Evolutionary conservation across 2,329 filamentous ascomycete genomes (phyloP).

Genomic region (Paecilomyces sp.): DNA sequence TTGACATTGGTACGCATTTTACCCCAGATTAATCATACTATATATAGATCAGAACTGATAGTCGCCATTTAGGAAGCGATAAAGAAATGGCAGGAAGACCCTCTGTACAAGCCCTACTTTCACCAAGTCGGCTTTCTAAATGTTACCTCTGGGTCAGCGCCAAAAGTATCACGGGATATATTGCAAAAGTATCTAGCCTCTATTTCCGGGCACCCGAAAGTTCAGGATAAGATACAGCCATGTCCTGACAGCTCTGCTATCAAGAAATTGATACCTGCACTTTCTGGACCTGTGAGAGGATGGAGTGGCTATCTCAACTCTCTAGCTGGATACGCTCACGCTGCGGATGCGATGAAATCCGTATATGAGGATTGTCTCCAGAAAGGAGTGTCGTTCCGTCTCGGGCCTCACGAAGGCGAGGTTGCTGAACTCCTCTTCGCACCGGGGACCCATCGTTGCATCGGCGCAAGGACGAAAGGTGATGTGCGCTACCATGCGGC

Average conservation of each 20-base stretch:
- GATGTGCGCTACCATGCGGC: slow-evolving; percentile 29
- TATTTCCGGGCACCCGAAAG: background rate
- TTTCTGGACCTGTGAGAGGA: slow-evolving; percentile 37
- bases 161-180: slow-evolving; percentile 17
- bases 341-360: slow-evolving; percentile 44
- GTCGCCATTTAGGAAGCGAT: slow-evolving; percentile 39
- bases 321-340: slow-evolving; percentile 52
- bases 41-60: background rate
- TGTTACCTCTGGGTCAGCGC: slow-evolving; percentile 41
- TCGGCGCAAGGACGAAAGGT: slow-evolving; percentile 32
- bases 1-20: slow-evolving; percentile 40
- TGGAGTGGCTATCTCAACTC: slow-evolving; percentile 56
- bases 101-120: slow-evolving; percentile 49
- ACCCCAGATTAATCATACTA: background rate
- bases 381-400: slow-evolving; percentile 36
- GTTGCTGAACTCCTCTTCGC: slow-evolving; percentile 35
- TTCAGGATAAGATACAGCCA: background rate
- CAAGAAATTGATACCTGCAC: background rate
- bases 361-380: slow-evolving; percentile 38
- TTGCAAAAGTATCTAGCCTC: background rate
- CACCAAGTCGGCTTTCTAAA: slow-evolving; percentile 47
- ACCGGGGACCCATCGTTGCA: slow-evolving; percentile 12
- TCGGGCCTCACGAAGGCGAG: slow-evolving; percentile 32
- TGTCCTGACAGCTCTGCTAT: background rate
- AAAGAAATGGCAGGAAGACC: slow-evolving; percentile 9